A percentile compares a stretch with the other conserved stretches of the same genome.
Evolutionary conservation across 1,284 basidiomycete species (phyloP).

Genomic region (Sphagnurus paluster): DNA sequence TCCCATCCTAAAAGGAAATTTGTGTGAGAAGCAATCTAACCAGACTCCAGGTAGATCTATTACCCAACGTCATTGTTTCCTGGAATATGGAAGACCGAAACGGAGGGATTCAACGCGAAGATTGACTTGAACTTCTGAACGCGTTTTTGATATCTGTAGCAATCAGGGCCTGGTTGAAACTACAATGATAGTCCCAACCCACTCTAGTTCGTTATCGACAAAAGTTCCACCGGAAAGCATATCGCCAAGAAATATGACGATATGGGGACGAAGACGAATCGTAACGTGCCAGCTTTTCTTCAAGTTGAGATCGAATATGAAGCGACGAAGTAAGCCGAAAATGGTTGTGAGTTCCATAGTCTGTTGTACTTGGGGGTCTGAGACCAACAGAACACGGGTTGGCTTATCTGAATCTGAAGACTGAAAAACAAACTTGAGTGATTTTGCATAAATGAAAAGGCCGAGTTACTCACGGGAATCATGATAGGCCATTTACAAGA

Average conservation of each 20-base stretch:
- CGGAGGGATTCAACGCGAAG: conserved; percentile 47
- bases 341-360: conserved; percentile 38
- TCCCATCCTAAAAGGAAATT: conserved; percentile 49
- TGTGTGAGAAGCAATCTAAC: conserved; percentile 13
- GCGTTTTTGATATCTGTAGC: conserved; percentile 60
- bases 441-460: conserved; percentile 13
- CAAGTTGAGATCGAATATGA: conserved; percentile 68
- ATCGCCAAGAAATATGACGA: conserved; percentile 80
- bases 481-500: conserved; percentile 56
- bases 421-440: conserved; percentile 17
- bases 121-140: conserved; percentile 60
- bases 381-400: conserved; percentile 67
- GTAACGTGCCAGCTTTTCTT: conserved; percentile 76
- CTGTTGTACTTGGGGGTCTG: conserved; percentile 79
- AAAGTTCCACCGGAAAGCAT: conserved; percentile 73
- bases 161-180: conserved; percentile 10
- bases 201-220: conserved; percentile 64
- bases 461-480: conserved; percentile 22
- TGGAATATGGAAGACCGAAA: conserved; percentile 67
- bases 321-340: conserved; percentile 45
- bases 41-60: conserved; percentile 19
- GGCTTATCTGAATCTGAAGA: conserved; percentile 23
- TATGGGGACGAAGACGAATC: conserved; percentile 61
- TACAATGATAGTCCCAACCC: conserved; percentile 32
- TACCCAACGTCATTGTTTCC: conserved; percentile 87